These are phyloP conservation scores for Solanum appendiculatum DNA, from an alignment of 257 asterid genomes.

Conservation along the genomic window DNA sequence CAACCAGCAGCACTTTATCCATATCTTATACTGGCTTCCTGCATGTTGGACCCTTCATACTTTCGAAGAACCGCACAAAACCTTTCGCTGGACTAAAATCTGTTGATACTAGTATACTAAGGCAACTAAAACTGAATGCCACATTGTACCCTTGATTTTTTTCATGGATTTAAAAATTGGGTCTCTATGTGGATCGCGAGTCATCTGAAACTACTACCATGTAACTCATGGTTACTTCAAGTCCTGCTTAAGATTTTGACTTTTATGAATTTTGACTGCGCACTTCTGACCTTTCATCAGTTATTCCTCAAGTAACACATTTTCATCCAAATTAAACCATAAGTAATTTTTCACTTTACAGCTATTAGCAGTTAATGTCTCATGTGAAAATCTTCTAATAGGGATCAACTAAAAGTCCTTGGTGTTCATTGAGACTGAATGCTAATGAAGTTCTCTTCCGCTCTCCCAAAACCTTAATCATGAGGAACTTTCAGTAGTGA, in stretches of 20 bases:
- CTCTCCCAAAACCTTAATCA: too few relatives aligned
- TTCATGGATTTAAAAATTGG: background rate
- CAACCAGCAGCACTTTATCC: too few relatives aligned
- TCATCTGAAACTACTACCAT: background rate
- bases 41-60: too few relatives aligned
- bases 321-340: background rate
- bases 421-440: too few relatives aligned
- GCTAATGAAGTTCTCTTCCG: too few relatives aligned
- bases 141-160: background rate
- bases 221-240: background rate
- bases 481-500: background rate
- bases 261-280: background rate
- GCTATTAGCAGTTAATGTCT: background rate
- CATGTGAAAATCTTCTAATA: background rate
- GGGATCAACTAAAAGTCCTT: background rate
- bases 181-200: background rate
- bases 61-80: too few relatives aligned
- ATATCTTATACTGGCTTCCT: too few relatives aligned
- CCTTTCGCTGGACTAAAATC: too few relatives aligned
- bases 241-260: background rate
- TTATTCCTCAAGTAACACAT: background rate
- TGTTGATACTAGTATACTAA: background rate
- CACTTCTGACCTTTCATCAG: background rate
- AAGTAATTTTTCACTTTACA: background rate
- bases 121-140: background rate